These are phyloP conservation scores for Isochrysis galbana DNA, from an alignment of 78 protist genomes.

Conservation along the genomic window DNA sequence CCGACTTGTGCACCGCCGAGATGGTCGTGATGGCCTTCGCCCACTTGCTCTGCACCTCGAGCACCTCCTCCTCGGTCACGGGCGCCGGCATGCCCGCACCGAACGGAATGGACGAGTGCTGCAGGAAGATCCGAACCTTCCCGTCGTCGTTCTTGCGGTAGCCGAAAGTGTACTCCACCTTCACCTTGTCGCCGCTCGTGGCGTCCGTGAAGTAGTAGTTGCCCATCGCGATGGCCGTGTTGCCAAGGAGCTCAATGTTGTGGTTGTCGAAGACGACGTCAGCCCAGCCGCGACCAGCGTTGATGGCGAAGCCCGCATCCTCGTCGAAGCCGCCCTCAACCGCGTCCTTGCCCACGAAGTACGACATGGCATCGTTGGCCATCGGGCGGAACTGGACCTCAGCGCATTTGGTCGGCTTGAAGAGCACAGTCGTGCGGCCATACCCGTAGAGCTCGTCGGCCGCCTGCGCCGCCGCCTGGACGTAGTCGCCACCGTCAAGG, in stretches of 20 bases:
- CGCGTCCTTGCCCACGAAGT: slow-evolving; percentile 4
- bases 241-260: background rate
- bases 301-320: too few species aligned
- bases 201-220: background rate
- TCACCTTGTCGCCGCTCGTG: background rate
- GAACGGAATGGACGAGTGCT: slow-evolving; percentile 21
- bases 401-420: too few species aligned
- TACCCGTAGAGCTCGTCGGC: slow-evolving; percentile 29
- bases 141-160: background rate
- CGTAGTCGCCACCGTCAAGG: too few species aligned
- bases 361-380: background rate
- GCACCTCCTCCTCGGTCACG: slow-evolving; percentile 23
- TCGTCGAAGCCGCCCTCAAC: background rate
- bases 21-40: background rate
- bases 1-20: background rate
- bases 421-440: background rate
- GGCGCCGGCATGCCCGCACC: background rate
- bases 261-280: slow-evolving; percentile 10
- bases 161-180: slow-evolving; percentile 25
- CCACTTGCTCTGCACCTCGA: background rate
- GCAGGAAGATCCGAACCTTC: slow-evolving; percentile 27
- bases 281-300: background rate
- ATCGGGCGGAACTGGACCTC: background rate
- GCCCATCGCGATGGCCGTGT: background rate
- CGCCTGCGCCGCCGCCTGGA: too few species aligned